Base-by-base conservation (phyloP, 1,139 yeast species). In the Blastobotrys proliferans region DNA sequence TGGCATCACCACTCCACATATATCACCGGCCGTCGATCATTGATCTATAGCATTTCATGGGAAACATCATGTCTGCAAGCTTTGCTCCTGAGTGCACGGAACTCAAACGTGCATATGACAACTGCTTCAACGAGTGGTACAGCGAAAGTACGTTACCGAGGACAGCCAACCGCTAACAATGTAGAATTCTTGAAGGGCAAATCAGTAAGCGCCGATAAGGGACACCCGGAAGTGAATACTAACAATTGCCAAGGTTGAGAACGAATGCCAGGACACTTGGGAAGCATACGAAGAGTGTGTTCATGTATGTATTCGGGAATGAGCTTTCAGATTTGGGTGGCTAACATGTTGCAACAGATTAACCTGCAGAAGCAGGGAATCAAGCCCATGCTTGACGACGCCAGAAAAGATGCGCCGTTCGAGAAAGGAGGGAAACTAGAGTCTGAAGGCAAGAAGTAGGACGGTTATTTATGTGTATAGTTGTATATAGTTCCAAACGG, bases 11-110 rank as follows among this genome's bases (percentile, higher is more conserved):
- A n/a, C n/a, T n/a, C n/a, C n/a, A n/a, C n/a, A n/a, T n/a, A n/a
- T n/a, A n/a, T n/a, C n/a, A n/a, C n/a, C n/a, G n/a, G n/a, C n/a
- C n/a, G n/a, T n/a, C n/a, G n/a, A n/a, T n/a, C n/a, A n/a, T n/a
- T n/a, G n/a, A n/a, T n/a, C n/a, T n/a, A n/a, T n/a, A n/a, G n/a
- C n/a, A n/a, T n/a, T 37, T 27, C 14, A 63, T 65, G 68, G 69
- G 68, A 27, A 63, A 61, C 52, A 50, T 54, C 40, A 83, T 90
- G 94, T 88, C 97, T 20, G 82, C 85, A 8, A 87, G 96, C 49
- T 85, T 92, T 72, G 97, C 97, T 34, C 96, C 97, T 18, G 97
- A 92, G 67, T 92, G 98, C 66, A 87, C 95, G 18, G 84, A 81
- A 31, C 77, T 83, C 50, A 92, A 92, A 64, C 78, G 78, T 54